Base-by-base conservation (phyloP, 2,329 filamentous ascomycete species). In the Arthrocladium fulminans region DNA sequence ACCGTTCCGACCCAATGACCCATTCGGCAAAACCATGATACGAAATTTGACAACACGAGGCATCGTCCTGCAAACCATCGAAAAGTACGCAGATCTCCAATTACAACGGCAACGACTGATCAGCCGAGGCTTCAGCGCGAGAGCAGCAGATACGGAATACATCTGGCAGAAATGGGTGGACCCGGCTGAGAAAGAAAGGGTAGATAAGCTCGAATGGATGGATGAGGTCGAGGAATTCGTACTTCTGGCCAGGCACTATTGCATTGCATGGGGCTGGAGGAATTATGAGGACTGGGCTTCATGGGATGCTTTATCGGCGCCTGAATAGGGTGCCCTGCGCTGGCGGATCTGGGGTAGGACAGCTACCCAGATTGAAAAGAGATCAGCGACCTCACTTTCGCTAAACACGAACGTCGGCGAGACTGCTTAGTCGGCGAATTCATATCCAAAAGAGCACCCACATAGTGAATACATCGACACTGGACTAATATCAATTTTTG, bases 211-310 rank as follows among this genome's bases (percentile, higher is more conserved):
- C 22, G 89, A 98, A 65, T 88, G 92, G 60, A 66, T 98, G 53
- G 92, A 98, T 67, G 92, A 98, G 67, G 76, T 96, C 20, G 92
- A 98, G 67, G 92, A 98, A 69, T 94, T 92, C 84, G 75, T 83
- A 60, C 67, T 98, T 57, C 67, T 98, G 58, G 86, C 88, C 1
- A 79, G 77, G 55, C 92, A 98, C 71, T 98, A 98, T 61, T 81
- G 89, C 54, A 76, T 98, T 37, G 82, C 81, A 3, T 97, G 90
- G 90, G 92, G 83, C 1, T 94, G 85, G 79, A 81, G 78, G 57
- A 79, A 81, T 25, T 63, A 60, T 5, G 47, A 51, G 2, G 53
- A 56, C 20, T 46, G 51, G 37, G 47, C 32, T 22, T 58, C 56
- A 9, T 72, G 68, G 69, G 60, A 53, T 37, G 54, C 54, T 9